Conservation (phyloP, 73 alveolate genomes). For the Paramecium sexaurelia region DNA sequence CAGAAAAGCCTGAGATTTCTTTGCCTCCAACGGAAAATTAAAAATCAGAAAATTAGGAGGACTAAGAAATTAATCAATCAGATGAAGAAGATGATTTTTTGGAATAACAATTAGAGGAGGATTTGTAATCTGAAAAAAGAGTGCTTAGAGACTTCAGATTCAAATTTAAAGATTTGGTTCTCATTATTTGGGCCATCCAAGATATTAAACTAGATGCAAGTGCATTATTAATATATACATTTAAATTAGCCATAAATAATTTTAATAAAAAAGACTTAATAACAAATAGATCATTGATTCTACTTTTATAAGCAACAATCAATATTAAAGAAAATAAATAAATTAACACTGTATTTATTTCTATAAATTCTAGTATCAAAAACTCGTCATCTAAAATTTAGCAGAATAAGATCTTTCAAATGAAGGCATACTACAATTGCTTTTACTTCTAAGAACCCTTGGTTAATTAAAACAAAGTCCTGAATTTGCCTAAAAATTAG, state of each 20-base stretch:
- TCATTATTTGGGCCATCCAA: constrained; percentile 26
- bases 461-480: not conserved
- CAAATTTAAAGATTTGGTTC: constrained; percentile 36
- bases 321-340: not conserved
- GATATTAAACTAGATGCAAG: not conserved
- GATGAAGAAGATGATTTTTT: not conserved
- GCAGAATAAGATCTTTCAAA: not conserved
- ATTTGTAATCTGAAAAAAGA: not conserved
- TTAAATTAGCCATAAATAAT: constrained; percentile 14
- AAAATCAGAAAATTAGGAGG: not conserved
- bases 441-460: not conserved
- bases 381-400: not conserved
- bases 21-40: not conserved
- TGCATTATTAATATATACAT: not conserved
- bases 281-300: not conserved
- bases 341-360: not conserved
- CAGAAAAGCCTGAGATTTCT: not conserved
- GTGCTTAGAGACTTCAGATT: not conserved
- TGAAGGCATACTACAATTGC: not conserved
- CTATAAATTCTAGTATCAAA: not conserved
- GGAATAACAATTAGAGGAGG: not conserved
- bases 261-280: not conserved
- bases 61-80: not conserved
- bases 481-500: not conserved
- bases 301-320: constrained; percentile 5